Evolutionary conservation across 2,329 filamentous ascomycete genomes (phyloP).

Genomic region (Rhexocercosporidium sp.): DNA sequence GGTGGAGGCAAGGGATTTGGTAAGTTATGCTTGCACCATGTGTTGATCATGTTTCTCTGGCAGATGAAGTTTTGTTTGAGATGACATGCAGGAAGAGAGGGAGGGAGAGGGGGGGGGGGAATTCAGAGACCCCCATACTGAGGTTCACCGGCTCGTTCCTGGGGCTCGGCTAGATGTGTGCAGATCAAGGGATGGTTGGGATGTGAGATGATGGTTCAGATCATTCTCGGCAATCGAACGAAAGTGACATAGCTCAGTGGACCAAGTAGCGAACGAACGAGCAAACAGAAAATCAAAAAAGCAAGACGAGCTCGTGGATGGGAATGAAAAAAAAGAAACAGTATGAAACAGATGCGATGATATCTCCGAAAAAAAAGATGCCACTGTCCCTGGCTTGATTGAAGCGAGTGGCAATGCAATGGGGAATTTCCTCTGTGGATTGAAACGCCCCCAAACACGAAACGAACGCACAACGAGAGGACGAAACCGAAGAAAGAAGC

Average conservation of each 20-base stretch:
- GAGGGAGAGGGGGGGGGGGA: not conserved
- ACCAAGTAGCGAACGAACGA: not conserved
- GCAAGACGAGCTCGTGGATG: not conserved
- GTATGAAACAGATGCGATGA: not conserved
- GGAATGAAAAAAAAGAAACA: not conserved
- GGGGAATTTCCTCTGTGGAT: not conserved
- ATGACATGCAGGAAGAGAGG: slow-evolving; percentile 3
- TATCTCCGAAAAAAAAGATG: too few relatives aligned
- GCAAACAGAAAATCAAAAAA: not conserved
- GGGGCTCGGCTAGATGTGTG: not conserved
- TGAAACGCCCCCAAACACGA: not conserved
- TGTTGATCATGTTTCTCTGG: not conserved
- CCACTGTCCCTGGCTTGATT: not conserved
- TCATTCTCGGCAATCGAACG: not conserved
- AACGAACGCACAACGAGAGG: not conserved
- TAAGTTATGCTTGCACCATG: not conserved
- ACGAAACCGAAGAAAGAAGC: not conserved
- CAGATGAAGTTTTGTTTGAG: not conserved
- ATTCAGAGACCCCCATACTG: not conserved
- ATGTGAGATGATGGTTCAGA: not conserved
- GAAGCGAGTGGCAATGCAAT: not conserved
- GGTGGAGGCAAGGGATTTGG: slow-evolving; percentile 1
- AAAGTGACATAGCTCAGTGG: too few relatives aligned
- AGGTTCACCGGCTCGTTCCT: not conserved
- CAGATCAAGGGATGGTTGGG: not conserved